A percentile compares a stretch with the other conserved stretches of the same genome.
Evolutionary conservation across 1,284 basidiomycete species (phyloP).

Genomic region (Naganishia sp.): DNA sequence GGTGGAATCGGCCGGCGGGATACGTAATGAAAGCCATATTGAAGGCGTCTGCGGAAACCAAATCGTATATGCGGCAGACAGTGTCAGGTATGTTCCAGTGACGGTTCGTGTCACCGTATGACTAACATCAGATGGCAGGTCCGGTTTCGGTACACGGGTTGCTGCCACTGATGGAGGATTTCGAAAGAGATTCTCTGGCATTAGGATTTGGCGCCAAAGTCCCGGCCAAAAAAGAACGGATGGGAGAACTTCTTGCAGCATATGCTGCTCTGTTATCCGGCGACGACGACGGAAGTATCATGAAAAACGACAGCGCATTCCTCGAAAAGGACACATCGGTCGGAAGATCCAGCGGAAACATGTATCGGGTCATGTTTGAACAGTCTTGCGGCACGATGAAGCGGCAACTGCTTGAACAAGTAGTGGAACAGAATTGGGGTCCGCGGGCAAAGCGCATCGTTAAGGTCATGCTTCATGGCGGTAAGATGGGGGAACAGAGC

Average conservation of each 20-base stretch:
- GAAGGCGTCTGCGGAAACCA: constrained; percentile 67
- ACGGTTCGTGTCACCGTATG: background rate
- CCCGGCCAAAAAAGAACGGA: constrained; percentile 46
- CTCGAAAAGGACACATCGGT: constrained; percentile 60
- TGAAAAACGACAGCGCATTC: constrained; percentile 57
- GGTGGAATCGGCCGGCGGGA: constrained; percentile 74
- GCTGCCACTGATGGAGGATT: constrained; percentile 61
- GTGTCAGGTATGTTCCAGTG: constrained; percentile 16
- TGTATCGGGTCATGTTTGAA: constrained; percentile 75
- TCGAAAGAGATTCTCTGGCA: constrained; percentile 29
- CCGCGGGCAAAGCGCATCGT: constrained; percentile 80
- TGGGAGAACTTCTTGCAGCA: constrained; percentile 54
- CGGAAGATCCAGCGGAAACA: constrained; percentile 60
- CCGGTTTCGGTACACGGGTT: constrained; percentile 64
- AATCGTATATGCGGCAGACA: constrained; percentile 49
- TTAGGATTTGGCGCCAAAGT: constrained; percentile 29
- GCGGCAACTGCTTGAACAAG: constrained; percentile 71
- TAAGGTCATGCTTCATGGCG: constrained; percentile 76
- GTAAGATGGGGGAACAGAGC: constrained; percentile 96
- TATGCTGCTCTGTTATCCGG: constrained; percentile 37
- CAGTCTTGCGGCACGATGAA: constrained; percentile 71
- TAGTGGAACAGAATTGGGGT: constrained; percentile 83
- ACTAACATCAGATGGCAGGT: constrained; percentile 53
- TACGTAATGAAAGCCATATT: constrained; percentile 70
- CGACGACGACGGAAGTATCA: constrained; percentile 38